Percentiles rank a stretch among this genome's conserved stretches.
These are phyloP conservation scores for Exophiala calicioides DNA, from an alignment of 2,329 filamentous ascomycete genomes.

Conservation along the genomic window DNA sequence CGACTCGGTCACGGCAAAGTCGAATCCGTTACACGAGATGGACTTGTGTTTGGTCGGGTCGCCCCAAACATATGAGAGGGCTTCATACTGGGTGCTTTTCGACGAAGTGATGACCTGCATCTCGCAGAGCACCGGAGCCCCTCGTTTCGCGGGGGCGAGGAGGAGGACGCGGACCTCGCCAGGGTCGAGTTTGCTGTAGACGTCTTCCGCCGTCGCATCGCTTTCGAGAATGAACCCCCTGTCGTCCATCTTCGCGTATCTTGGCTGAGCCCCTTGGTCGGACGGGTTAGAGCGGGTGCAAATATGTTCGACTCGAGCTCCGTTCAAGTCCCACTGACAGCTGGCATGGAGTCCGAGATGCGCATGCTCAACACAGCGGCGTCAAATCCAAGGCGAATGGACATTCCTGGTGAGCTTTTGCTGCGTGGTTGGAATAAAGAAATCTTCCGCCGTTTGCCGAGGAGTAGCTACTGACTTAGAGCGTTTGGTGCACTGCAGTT, in stretches of 20 bases:
- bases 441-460: not conserved
- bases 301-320: no score
- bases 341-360: no score
- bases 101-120: constrained; percentile 16
- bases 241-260: constrained; percentile 12
- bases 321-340: no score
- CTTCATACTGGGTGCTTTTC: constrained; percentile 19
- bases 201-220: constrained; percentile 14
- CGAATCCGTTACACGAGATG: constrained; percentile 22
- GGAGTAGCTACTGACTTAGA: not conserved
- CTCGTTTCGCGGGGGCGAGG: constrained; percentile 16
- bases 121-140: constrained; percentile 18
- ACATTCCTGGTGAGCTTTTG: no score
- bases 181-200: constrained; percentile 16
- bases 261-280: no score
- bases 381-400: no score
- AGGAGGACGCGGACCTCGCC: constrained; percentile 20
- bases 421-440: no score
- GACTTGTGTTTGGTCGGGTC: constrained; percentile 7
- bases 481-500: no score
- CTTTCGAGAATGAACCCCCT: constrained; percentile 19
- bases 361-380: no score
- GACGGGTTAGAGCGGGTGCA: no score
- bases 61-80: constrained; percentile 26
- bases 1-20: constrained; percentile 20